Conservation (phyloP, 1,139 yeast genomes). For the Pichia sp. region DNA sequence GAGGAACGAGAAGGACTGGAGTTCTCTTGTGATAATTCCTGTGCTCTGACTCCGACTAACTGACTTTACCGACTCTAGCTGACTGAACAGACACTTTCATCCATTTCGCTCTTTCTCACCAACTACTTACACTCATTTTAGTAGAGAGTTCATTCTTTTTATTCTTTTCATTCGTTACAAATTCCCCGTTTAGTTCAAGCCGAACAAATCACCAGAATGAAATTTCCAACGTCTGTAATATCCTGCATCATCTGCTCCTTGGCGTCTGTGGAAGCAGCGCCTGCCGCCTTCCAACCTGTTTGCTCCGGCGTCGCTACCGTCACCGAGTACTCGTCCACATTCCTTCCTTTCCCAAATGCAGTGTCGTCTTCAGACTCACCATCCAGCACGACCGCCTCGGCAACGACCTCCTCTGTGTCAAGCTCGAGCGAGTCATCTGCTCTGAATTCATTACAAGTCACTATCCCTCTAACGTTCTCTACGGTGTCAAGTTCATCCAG, state of each 20-base stretch:
- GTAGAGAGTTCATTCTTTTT: background rate
- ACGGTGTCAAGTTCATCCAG: constrained; percentile 1
- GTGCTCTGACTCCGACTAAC: background rate
- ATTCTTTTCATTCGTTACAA: background rate
- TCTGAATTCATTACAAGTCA: background rate
- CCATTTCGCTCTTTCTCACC: background rate
- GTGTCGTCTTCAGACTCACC: constrained; percentile 3
- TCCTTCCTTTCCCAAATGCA: constrained; percentile 7
- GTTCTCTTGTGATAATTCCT: too few relatives aligned
- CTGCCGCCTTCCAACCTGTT: background rate
- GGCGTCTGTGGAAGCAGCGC: constrained; percentile 6
- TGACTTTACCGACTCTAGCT: background rate
- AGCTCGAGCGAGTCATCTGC: constrained; percentile 9
- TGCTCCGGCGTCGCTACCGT: background rate
- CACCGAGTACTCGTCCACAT: constrained; percentile 3
- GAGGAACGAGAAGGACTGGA: too few relatives aligned
- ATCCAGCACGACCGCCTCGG: constrained; percentile 7
- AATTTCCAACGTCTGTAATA: constrained; percentile 1
- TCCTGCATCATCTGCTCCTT: background rate
- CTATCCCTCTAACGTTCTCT: too few relatives aligned
- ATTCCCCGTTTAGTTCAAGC: background rate
- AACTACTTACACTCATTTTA: background rate
- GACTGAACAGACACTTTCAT: background rate
- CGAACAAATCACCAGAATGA: constrained; percentile 2
- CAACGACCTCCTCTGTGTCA: constrained; percentile 8